Base-by-base conservation (phyloP, 1,284 basidiomycete genomes). In the Tilletia setariae region DNA sequence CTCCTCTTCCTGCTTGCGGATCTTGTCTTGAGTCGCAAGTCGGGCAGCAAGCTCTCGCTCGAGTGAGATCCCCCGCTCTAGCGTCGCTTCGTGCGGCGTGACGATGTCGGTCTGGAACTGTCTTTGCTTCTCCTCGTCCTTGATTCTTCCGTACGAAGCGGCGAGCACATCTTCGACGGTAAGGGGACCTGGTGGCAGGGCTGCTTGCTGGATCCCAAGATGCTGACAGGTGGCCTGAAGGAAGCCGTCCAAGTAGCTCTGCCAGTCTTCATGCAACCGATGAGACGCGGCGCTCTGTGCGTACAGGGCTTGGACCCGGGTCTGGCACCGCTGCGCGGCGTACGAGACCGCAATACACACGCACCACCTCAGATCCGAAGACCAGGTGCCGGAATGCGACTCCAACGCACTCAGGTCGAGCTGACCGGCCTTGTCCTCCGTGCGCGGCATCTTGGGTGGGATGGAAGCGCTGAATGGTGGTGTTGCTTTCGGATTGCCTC, bases 261-360 rank as follows among this genome's bases (percentile, higher is more conserved):
- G 23, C 51, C 25, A 42, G 16, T 68, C 66, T 19, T 59, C 32
- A 49, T 70, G 46, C 32, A 23, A 8, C 35, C 64, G 43, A 51
- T 21, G 23, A 30, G 25, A 30, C 49, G 23, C 23, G 56, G 51
- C 15, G 7, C n/a, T 43, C 21, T 51, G 25, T n/a, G 28, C 16
- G 30, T 21, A 28, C 11, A 28, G 11, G 16, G 21, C 23, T 32
- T 49, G 32, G 16, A 53, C 30, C 51, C 62, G 35, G 32, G 67
- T 44, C 13, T 70, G 65, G 49, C 71, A 75, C 0, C 74, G 66
- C 15, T 62, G 65, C 1, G 74, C 72, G 19, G 77, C 76, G 64
- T 79, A 77, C 59, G 74, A 70, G 63, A 73, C 70, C n/a, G 78
- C 78, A 43, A 79, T 77, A 66, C 76, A 74, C 11, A 74, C 67